These are phyloP conservation scores for Naganishia sp. DNA, from an alignment of 1,284 basidiomycete species.

Conservation along the genomic window DNA sequence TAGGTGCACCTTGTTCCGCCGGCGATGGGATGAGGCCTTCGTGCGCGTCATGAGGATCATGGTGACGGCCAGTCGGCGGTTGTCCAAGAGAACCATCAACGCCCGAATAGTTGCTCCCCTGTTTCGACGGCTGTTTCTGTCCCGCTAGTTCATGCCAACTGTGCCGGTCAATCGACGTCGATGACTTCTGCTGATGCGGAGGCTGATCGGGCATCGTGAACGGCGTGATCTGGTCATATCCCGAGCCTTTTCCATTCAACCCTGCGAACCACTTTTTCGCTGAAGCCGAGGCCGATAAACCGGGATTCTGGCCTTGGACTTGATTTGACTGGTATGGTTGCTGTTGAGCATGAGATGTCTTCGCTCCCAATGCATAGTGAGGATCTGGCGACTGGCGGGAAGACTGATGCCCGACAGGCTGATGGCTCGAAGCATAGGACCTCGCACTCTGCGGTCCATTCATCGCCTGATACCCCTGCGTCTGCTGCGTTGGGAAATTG, in stretches of 20 bases:
- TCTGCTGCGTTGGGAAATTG: neutral
- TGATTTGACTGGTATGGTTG: slow-evolving; percentile 5
- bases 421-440: neutral
- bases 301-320: neutral
- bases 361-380: neutral
- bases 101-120: neutral
- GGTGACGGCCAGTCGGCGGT: neutral
- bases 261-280: slow-evolving; percentile 22
- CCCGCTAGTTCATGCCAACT: slow-evolving; percentile 7
- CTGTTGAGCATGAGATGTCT: neutral
- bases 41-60: neutral
- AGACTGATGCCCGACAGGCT: neutral
- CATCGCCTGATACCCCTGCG: neutral
- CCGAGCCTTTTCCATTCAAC: slow-evolving; percentile 19
- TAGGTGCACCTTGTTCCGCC: neutral
- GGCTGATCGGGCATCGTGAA: slow-evolving; percentile 26
- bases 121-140: neutral
- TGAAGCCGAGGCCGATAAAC: slow-evolving; percentile 6
- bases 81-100: neutral
- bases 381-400: slow-evolving; percentile 22
- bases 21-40: slow-evolving; percentile 9
- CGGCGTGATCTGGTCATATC: slow-evolving; percentile 25
- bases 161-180: slow-evolving; percentile 18
- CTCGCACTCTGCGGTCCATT: neutral
- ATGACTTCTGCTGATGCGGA: slow-evolving; percentile 1